phyloP scores from a whole-genome alignment of 192 early-diverging fungal species.

The Umbelopsis vinacea region DNA sequence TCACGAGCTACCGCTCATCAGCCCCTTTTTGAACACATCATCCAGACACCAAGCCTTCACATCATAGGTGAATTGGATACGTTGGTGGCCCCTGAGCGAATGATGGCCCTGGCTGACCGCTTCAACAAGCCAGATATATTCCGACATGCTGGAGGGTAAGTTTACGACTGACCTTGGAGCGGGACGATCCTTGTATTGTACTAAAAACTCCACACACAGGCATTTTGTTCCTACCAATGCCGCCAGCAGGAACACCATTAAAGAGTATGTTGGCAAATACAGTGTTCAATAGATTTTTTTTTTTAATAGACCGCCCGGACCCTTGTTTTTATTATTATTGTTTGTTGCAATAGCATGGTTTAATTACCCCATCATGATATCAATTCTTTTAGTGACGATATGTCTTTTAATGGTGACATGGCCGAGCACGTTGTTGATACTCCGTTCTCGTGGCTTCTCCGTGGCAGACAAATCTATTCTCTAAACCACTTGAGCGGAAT shows the following conservation, averaged over 20 bases:
- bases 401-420: too few species aligned
- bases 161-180: neutral
- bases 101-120: constrained; percentile 17
- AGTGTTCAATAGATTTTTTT: too few species aligned
- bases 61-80: constrained; percentile 43
- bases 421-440: too few species aligned
- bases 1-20: constrained; percentile 29
- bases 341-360: too few species aligned
- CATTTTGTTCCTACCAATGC: constrained; percentile 18
- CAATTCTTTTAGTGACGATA: too few species aligned
- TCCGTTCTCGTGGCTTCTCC: too few species aligned
- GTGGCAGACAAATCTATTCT: too few species aligned
- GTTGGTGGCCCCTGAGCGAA: constrained; percentile 35
- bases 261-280: neutral
- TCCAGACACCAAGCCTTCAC: constrained; percentile 43
- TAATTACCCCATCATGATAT: too few species aligned
- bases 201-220: neutral
- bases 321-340: too few species aligned
- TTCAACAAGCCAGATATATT: constrained; percentile 30
- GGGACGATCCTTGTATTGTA: neutral
- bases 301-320: too few species aligned
- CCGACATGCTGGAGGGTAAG: constrained; percentile 45
- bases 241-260: constrained; percentile 9
- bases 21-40: constrained; percentile 12
- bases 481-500: too few species aligned